Evolutionary conservation across 2,329 filamentous ascomycete genomes (phyloP), one percentile per base, ranked within the genome.

Genomic region (Clathrospora elynae): DNA sequence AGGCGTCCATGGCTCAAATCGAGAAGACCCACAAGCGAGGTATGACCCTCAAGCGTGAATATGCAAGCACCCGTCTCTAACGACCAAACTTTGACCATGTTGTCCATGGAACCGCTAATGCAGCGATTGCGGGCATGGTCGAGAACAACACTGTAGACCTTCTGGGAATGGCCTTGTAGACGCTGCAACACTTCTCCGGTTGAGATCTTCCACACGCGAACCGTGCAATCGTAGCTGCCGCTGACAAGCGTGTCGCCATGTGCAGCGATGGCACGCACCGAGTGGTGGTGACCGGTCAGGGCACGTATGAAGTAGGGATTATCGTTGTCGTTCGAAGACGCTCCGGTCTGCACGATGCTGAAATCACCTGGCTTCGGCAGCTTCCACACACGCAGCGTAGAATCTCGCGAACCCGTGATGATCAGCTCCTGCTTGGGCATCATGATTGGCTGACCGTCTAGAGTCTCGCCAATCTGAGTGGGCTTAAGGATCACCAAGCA

Each of bases 31-130:
- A 99, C 93, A 10, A 99, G 84, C 8, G 95, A 87, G 12, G 85
- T 87, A 66, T 99, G 93, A 0, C 93, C 93, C 70, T 97, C 92
- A 0, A 99, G 81, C 1, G 90, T 96, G 71, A 92, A 87, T 8
- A 97, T 75, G 56, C 90, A 88, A 0, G 85, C 76, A 1, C 93
- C 93, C 2, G 88, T 93, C 19, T 90, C 85, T 10, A 99, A 79
- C 47, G 92, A 93, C 93, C 93, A 99, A 9, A 99, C 92, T 72
- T 96, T 97, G 66, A 99, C 93, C 53, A 91, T 80, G 51, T 93
- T 96, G 69, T 99, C 93, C 93, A 99, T 99, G 5, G 91, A 96
- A 9, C 93, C 93, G 51, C 91, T 96, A 52, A 99, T 97, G 72
- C 93, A 99, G 26, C 92, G 87, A 63, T 95, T 95, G 46, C 93